These are phyloP conservation scores for Balamuthia mandrillaris DNA, from an alignment of 208 protist genomes.

Conservation along the genomic window DNA sequence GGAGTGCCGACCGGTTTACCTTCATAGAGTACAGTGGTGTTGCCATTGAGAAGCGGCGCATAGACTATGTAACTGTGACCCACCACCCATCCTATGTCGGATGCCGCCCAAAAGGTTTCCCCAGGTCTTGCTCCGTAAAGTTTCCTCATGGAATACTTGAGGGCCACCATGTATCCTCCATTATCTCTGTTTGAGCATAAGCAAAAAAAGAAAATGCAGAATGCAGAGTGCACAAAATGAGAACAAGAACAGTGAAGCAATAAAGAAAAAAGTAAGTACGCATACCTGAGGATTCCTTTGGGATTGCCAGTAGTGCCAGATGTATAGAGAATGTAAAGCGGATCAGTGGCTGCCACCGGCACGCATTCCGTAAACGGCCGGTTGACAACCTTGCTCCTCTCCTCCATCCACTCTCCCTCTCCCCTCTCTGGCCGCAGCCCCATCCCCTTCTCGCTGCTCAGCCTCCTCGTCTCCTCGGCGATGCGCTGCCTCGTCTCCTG, in stretches of 20 bases:
- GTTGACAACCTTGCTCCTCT: not conserved
- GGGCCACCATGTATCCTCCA: not conserved
- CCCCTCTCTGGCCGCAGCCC: not conserved
- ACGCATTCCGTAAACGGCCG: too few relatives aligned
- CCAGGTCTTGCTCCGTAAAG: not conserved
- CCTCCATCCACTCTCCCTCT: too few relatives aligned
- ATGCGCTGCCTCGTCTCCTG: too few relatives aligned
- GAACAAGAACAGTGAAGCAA: too few relatives aligned
- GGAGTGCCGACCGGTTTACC: slow-evolving; percentile 60
- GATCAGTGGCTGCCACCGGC: too few relatives aligned
- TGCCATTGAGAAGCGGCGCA: slow-evolving; percentile 49
- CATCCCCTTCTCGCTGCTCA: too few relatives aligned
- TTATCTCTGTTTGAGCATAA: not conserved
- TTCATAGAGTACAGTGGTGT: slow-evolving; percentile 56
- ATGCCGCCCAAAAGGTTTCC: not conserved
- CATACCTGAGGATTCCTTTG: slow-evolving; percentile 54
- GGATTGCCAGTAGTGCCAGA: slow-evolving; percentile 68
- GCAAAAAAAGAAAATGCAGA: not conserved
- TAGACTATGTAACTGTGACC: slow-evolving; percentile 62
- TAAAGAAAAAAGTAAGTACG: too few relatives aligned
- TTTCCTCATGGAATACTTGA: not conserved
- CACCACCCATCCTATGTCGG: slow-evolving; percentile 56
- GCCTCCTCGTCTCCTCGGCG: too few relatives aligned
- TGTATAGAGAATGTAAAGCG: slow-evolving; percentile 55
- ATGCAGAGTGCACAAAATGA: not conserved